A percentile compares a stretch with the other conserved stretches of the same genome.
These are phyloP conservation scores for Termitomyces sp. DNA, from an alignment of 768 basidiomycete species.

Conservation along the genomic window DNA sequence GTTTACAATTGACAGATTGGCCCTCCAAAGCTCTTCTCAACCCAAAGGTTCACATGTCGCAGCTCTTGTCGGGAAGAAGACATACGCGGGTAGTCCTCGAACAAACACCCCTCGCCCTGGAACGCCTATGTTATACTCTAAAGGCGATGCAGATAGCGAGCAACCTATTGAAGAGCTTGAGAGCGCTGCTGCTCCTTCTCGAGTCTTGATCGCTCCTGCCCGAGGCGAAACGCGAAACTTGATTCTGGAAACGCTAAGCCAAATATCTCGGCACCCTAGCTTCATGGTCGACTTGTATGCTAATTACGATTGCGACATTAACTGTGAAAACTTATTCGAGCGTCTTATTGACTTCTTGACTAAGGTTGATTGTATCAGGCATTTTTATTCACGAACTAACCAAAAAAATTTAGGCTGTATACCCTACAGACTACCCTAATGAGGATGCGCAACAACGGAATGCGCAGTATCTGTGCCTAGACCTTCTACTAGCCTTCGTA, in stretches of 20 bases:
- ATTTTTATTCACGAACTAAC: neutral
- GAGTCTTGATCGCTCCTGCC: constrained; percentile 66
- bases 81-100: constrained; percentile 16
- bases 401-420: constrained; percentile 57
- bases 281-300: constrained; percentile 95
- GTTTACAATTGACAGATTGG: constrained; percentile 88
- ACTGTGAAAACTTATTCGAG: constrained; percentile 95
- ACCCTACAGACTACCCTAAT: constrained; percentile 58
- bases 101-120: constrained; percentile 47
- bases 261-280: constrained; percentile 75
- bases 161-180: constrained; percentile 35
- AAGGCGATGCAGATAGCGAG: constrained; percentile 25
- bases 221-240: constrained; percentile 85
- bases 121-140: constrained; percentile 41
- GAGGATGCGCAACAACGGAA: constrained; percentile 65
- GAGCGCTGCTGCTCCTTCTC: constrained; percentile 43
- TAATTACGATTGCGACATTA: constrained; percentile 96
- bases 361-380: constrained; percentile 45
- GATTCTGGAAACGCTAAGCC: constrained; percentile 81
- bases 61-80: constrained; percentile 24
- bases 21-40: constrained; percentile 39
- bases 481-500: constrained; percentile 81
- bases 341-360: constrained; percentile 83
- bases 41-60: constrained; percentile 19
- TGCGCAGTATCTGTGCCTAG: constrained; percentile 83